Conservation (phyloP, 805 yeast genomes). For the Pichia kluyveri region DNA sequence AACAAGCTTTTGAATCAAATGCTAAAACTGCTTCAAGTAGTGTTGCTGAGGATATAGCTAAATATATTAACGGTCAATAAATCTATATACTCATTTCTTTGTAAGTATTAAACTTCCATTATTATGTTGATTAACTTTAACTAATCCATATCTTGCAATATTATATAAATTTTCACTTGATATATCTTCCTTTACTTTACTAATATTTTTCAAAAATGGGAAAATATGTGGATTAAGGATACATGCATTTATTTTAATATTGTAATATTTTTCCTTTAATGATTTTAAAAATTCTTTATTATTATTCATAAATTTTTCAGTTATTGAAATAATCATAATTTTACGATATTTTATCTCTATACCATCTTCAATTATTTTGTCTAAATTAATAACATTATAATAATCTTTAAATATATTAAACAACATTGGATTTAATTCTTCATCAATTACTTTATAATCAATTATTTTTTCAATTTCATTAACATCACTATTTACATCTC, state of each 20-base stretch:
- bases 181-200: slow-evolving; percentile 2
- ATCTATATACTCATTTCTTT: background rate
- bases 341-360: too few species aligned
- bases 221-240: slow-evolving; percentile 17
- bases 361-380: background rate
- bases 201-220: slow-evolving; percentile 14
- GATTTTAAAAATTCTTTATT: slow-evolving; percentile 2
- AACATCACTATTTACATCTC: background rate
- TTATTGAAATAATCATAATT: slow-evolving; percentile 4
- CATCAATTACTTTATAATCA: slow-evolving; percentile 5
- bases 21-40: slow-evolving; percentile 53
- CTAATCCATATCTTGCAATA: slow-evolving; percentile 20
- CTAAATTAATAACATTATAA: background rate
- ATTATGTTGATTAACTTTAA: slow-evolving; percentile 13
- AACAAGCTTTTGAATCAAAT: slow-evolving; percentile 57
- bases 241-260: slow-evolving; percentile 11
- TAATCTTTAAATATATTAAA: background rate
- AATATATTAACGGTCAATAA: slow-evolving; percentile 37
- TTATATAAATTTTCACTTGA: slow-evolving; percentile 14
- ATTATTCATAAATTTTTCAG: slow-evolving; percentile 1
- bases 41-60: slow-evolving; percentile 67
- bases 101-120: slow-evolving; percentile 17
- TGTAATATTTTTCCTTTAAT: slow-evolving; percentile 3
- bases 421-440: background rate
- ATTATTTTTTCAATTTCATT: slow-evolving; percentile 1